Conservation (phyloP, 2,329 filamentous ascomycete species). For the Aspergillus bombycis region DNA sequence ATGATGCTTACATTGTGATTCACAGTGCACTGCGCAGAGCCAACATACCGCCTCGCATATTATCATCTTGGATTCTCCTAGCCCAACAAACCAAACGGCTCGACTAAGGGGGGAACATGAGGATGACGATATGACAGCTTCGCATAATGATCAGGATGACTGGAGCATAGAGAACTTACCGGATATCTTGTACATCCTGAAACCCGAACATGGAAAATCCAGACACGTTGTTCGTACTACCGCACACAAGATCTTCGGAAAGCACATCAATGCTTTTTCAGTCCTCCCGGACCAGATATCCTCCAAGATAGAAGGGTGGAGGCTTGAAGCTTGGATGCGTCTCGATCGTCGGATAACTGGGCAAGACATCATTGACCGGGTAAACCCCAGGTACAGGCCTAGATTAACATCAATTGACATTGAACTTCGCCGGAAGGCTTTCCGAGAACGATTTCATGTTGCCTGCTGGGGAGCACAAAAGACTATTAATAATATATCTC, state of each 20-base stretch:
- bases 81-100: background rate
- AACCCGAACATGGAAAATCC: constrained; percentile 4
- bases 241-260: constrained; percentile 18
- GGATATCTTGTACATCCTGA: constrained; percentile 29
- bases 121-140: constrained; percentile 14
- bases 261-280: constrained; percentile 13
- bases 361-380: constrained; percentile 28
- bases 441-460: constrained; percentile 17
- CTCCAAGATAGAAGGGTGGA: constrained; percentile 27
- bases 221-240: constrained; percentile 13
- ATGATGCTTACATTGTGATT: background rate
- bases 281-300: constrained; percentile 24
- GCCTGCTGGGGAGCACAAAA: constrained; percentile 17
- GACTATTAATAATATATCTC: constrained; percentile 12
- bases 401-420: constrained; percentile 10
- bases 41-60: background rate
- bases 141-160: constrained; percentile 18
- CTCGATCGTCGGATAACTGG: constrained; percentile 26
- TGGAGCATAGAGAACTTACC: constrained; percentile 31
- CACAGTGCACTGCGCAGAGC: background rate
- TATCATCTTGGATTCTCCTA: background rate
- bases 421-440: constrained; percentile 17
- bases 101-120: background rate
- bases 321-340: constrained; percentile 31
- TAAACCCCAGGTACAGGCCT: constrained; percentile 17